Evolutionary conservation across 2,329 filamentous ascomycete genomes (phyloP).

Genomic region (Lachnellula cervina): DNA sequence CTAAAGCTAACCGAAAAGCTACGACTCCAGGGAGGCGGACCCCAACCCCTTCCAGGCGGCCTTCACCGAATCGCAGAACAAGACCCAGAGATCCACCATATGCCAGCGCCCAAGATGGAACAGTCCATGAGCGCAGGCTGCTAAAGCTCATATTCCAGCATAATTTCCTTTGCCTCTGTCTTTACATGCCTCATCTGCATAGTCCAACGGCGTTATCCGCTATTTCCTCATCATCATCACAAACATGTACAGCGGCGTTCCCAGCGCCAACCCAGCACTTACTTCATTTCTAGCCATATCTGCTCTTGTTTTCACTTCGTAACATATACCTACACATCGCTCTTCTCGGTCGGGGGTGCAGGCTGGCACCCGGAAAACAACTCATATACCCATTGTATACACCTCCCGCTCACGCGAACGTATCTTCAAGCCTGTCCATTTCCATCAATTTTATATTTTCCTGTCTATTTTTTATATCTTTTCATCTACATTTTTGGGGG

Average conservation of each 20-base stretch:
- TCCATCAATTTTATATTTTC: not conserved
- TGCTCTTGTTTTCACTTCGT: constrained; percentile 2
- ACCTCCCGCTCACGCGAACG: constrained; percentile 29
- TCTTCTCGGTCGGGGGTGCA: constrained; percentile 19
- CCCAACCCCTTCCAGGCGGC: constrained; percentile 35
- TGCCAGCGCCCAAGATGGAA: constrained; percentile 29
- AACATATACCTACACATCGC: constrained; percentile 17
- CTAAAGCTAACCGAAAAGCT: constrained; percentile 83
- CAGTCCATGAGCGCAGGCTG: constrained; percentile 27
- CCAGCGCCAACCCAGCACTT: constrained; percentile 6
- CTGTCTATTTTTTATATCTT: constrained; percentile 3
- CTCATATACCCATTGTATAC: constrained; percentile 27
- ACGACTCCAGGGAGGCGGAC: constrained; percentile 45
- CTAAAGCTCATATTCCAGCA: constrained; percentile 9
- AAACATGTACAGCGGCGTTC: constrained; percentile 13
- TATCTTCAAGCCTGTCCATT: not conserved
- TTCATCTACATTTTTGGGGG: constrained; percentile 7
- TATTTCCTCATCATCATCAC: constrained; percentile 7
- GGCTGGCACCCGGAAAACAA: constrained; percentile 20
- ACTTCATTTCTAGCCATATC: not conserved
- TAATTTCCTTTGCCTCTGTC: constrained; percentile 13
- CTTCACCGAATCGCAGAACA: constrained; percentile 34
- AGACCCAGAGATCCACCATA: constrained; percentile 21
- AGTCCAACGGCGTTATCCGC: constrained; percentile 12
- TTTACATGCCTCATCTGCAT: constrained; percentile 14